Evolutionary conservation across 2,329 filamentous ascomycete genomes (phyloP).

Genomic region (Arthrobotrys conoides): DNA sequence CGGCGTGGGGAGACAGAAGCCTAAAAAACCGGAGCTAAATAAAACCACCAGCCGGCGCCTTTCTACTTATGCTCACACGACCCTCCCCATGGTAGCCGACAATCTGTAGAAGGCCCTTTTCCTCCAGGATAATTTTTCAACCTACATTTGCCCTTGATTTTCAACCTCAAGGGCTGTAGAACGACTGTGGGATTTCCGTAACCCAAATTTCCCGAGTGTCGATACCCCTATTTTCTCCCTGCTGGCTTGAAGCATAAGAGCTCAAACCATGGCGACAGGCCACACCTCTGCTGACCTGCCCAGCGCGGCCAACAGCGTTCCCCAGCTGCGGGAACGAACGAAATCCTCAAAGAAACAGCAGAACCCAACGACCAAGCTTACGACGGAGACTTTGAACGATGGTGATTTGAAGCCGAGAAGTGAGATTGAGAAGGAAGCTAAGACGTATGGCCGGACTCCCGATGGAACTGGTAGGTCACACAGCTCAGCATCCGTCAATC

Average conservation of each 20-base stretch:
- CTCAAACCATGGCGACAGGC: constrained; percentile 36
- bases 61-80: constrained; percentile 52
- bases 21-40: constrained; percentile 39
- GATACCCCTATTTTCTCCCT: constrained; percentile 1
- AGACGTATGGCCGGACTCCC: constrained; percentile 90
- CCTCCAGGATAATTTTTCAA: constrained; percentile 48
- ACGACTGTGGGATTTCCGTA: constrained; percentile 7
- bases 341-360: constrained; percentile 38
- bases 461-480: constrained; percentile 83
- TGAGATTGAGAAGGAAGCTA: constrained; percentile 70
- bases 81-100: constrained; percentile 42
- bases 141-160: constrained; percentile 55
- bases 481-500: background rate
- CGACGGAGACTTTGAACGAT: constrained; percentile 13
- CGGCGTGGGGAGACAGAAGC: constrained; percentile 36
- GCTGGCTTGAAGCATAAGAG: constrained; percentile 9
- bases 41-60: constrained; percentile 23
- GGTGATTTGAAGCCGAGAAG: constrained; percentile 2
- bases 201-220: constrained; percentile 13
- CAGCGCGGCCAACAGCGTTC: constrained; percentile 20
- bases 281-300: constrained; percentile 37
- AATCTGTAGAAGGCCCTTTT: constrained; percentile 37
- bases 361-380: background rate
- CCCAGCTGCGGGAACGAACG: constrained; percentile 46
- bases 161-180: constrained; percentile 58